Percentiles rank a stretch among this genome's conserved stretches.
These are phyloP conservation scores for Cryphonectria naterciae DNA, from an alignment of 2,329 filamentous ascomycete species.

Conservation along the genomic window DNA sequence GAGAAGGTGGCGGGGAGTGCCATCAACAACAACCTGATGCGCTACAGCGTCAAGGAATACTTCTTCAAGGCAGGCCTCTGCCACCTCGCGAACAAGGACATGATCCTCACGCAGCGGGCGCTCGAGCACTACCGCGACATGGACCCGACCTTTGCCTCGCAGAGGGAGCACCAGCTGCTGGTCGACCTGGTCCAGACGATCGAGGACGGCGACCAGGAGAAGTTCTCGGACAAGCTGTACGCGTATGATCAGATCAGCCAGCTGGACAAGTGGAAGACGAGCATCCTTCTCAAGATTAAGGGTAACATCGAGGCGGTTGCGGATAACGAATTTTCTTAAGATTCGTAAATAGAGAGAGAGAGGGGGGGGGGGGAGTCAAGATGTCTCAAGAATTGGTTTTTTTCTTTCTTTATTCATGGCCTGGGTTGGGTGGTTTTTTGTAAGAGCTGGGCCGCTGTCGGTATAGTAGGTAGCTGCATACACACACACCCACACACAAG, in stretches of 20 bases:
- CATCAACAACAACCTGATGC: slow-evolving; percentile 89
- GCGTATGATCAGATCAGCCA: slow-evolving; percentile 91
- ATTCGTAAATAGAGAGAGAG: neutral
- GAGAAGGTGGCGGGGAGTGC: slow-evolving; percentile 80
- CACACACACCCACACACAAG: neutral
- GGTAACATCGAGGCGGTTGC: slow-evolving; percentile 68
- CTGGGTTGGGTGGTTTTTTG: neutral
- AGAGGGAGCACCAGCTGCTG: slow-evolving; percentile 81
- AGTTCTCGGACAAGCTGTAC: slow-evolving; percentile 84
- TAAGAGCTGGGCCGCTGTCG: slow-evolving; percentile 2
- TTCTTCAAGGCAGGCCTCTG: slow-evolving; percentile 93
- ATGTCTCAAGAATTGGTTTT: neutral
- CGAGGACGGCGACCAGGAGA: slow-evolving; percentile 77
- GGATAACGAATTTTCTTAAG: slow-evolving; percentile 43
- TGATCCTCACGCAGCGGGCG: slow-evolving; percentile 77
- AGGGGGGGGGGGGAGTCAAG: neutral
- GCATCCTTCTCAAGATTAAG: slow-evolving; percentile 81
- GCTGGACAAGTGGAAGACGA: slow-evolving; percentile 97
- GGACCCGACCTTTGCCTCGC: slow-evolving; percentile 75
- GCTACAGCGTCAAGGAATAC: slow-evolving; percentile 94
- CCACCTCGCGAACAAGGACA: slow-evolving; percentile 74
- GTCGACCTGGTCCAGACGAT: slow-evolving; percentile 76
- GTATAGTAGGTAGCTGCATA: slow-evolving; percentile 4
- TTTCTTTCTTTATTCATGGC: slow-evolving; percentile 13
- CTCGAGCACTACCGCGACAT: slow-evolving; percentile 81